Base-by-base conservation (phyloP, 306 rosid species). In the Elaeagnus macrophylla region DNA sequence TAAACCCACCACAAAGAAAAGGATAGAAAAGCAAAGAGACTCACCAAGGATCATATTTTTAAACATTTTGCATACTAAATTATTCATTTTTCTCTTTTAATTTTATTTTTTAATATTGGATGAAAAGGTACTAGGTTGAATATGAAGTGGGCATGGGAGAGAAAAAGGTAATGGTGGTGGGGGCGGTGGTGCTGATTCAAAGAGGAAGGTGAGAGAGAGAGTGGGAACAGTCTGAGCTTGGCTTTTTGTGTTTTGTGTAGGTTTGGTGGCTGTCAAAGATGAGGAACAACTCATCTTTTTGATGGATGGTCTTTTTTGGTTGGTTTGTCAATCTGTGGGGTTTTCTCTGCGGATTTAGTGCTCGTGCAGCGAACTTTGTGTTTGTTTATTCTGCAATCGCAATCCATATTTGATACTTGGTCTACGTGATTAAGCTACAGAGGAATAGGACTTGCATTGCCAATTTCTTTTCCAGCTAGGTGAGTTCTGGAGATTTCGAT, bases 221-320 rank as follows among this genome's bases (percentile, higher is more conserved):
- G 80, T 60, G 76, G 76, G 77, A 78, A 81, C 86, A 77, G 79
- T 79, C 79, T 74, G 84, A 74, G 69, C 43, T 81, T 81, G 94
- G 84, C 83, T 51, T 76, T 81, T 62, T 53, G 76, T 76, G 86
- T 67, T 70, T 65, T 79, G 72, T 78, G 84, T 71, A 64, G 75
- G 66, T 77, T 67, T 66, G 84, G 86, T 75, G 86, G 78, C 79
- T 87, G 85, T 79, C 94, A 81, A 83, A 74, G 70, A 73, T 69
- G 79, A 78, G 76, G 56, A 80, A 71, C 86, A 79, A 80, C 89
- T 87, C 84, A 72, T 81, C 70, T 75, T 69, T 75, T 65, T 61
- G 47, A 80, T 74, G 69, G 61, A 1, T 65, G 48, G 70, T 72
- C 68, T 75, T 37, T 70, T 77, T 66, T 40, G 56, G 57, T 75